phyloP scores from a whole-genome alignment of 352 stramenopile genomes.

The Globisporangium nagaii region DNA sequence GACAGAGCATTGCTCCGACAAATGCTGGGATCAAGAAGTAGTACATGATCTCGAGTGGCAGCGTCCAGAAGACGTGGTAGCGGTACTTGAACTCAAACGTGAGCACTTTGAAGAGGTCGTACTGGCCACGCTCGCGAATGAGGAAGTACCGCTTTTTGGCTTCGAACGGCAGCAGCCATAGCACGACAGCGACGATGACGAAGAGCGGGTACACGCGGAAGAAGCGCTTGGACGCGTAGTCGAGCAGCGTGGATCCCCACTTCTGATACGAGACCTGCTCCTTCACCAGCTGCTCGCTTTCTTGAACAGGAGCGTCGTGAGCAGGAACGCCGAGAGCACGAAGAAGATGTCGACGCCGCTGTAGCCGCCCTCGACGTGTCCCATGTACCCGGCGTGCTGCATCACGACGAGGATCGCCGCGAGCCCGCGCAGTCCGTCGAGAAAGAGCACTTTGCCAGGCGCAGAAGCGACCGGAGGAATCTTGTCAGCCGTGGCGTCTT shows the following conservation, averaged over 20 bases:
- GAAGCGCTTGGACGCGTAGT: constrained; percentile 50
- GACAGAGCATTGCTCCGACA: constrained; percentile 3
- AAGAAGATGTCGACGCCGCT: constrained; percentile 17
- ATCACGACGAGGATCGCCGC: constrained; percentile 12
- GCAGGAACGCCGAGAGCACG: constrained; percentile 20
- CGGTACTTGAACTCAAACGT: constrained; percentile 13
- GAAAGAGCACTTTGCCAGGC: constrained; percentile 9
- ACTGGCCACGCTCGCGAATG: constrained; percentile 13
- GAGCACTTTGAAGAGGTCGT: constrained; percentile 30
- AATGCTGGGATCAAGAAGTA: constrained; percentile 30
- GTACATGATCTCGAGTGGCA: constrained; percentile 43
- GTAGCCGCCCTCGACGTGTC: constrained; percentile 3
- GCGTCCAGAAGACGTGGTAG: constrained; percentile 24
- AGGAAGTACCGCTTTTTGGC: constrained; percentile 24
- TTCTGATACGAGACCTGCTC: constrained; percentile 9
- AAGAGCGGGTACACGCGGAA: constrained; percentile 57
- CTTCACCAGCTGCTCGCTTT: constrained; percentile 13
- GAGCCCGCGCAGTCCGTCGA: constrained; percentile 13
- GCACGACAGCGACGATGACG: constrained; percentile 18
- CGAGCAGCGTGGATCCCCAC: constrained; percentile 11
- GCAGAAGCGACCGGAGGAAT: not conserved
- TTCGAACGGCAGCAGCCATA: constrained; percentile 27
- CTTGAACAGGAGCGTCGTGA: constrained; percentile 17
- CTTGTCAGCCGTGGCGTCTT: no score
- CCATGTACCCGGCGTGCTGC: constrained; percentile 16